These are phyloP conservation scores for Paraglomus brasilianum DNA, from an alignment of 192 early-diverging fungal species.

Conservation along the genomic window DNA sequence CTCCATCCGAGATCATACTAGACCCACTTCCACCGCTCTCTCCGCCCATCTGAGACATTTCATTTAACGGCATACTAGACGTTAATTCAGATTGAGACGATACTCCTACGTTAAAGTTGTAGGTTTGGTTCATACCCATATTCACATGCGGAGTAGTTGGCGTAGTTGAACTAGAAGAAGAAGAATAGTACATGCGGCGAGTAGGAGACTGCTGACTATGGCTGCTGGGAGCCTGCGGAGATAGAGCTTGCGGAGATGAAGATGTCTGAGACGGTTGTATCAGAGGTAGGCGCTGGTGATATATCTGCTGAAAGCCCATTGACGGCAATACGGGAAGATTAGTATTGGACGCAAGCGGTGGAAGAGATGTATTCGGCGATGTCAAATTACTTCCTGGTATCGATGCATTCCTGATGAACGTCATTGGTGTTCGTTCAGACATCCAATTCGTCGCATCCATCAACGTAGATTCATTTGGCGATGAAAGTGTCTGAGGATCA, in stretches of 20 bases:
- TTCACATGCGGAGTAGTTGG: not conserved
- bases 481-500: not conserved
- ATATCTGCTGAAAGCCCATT: not conserved
- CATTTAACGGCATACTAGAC: not conserved
- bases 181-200: constrained; percentile 2
- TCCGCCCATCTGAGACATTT: not conserved
- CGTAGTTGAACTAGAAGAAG: constrained; percentile 8
- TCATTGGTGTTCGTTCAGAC: not conserved
- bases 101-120: not conserved
- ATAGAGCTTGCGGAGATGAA: not conserved
- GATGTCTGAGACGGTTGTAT: not conserved
- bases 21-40: not conserved
- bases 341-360: not conserved
- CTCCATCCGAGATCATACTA: not conserved
- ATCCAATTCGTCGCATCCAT: not conserved
- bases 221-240: not conserved
- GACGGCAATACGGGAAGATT: not conserved
- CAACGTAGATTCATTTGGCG: not conserved
- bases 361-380: not conserved
- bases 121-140: constrained; percentile 4
- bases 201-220: not conserved
- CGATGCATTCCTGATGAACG: not conserved
- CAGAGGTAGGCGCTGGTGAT: not conserved
- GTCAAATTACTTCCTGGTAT: not conserved
- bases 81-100: not conserved